Base-by-base conservation (phyloP, 306 rosid species). In the Citrullus mucosospermus region DNA sequence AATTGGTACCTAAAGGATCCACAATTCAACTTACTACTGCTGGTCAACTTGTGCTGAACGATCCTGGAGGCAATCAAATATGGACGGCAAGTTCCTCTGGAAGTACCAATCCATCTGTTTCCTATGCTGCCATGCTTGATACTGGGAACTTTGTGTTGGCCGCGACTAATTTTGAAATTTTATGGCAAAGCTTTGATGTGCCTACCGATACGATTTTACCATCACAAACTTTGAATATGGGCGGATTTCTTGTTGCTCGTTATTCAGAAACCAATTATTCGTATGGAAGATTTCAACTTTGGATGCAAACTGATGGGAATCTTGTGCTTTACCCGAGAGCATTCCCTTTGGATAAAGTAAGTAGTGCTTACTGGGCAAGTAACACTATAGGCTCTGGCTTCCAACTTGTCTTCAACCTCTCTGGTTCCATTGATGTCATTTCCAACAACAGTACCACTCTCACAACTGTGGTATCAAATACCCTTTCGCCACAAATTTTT, bases 201-300 rank as follows among this genome's bases (percentile, higher is more conserved):
- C 92, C 92, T 20, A 87, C 96, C 0, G 93, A 90, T 77, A 90
- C 96, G 0, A 79, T 92, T 70, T 81, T 92, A 59, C 96, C 95
- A 5, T 70, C 80, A 36, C 90, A 90, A 74, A 54, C 62, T 14
- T 4, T 92, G 17, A 39, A 9, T 9, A 22, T 0, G 2, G 18
- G n/a, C 1, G 17, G 2, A 1, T 51, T 0, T 2, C 79, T 92
- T 8, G 77, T 78, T 61, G 84, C 89, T 8, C 67, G 84, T 14
- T 78, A 86, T 13, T 41, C 79, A 1, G 86, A 79, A n/a, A 41
- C 72, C 4, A 90, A 85, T 71, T 89, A 83, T 77, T 78, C 88
- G 0, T 63, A 2, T 44, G 97, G 94, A 70, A 90, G 91, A 78
- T 85, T 90, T 50, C 81, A 75, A 76, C 80, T 91, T 28, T 4